Evolutionary conservation across 441 rosid genomes (phyloP).

Genomic region (Croton laevigatus): DNA sequence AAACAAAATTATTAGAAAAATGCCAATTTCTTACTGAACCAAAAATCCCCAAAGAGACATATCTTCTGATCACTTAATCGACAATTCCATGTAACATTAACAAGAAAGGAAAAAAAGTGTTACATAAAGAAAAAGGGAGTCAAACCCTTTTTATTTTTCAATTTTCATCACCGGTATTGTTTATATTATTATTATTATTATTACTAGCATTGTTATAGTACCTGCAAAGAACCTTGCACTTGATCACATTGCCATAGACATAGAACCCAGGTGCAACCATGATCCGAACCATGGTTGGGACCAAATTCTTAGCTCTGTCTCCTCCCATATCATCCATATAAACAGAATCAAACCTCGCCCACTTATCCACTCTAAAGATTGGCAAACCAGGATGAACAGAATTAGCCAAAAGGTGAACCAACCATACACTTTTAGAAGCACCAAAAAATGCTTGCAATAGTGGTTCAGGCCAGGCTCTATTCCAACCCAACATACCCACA

Average conservation of each 20-base stretch:
- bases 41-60: constrained; percentile 8
- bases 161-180: constrained; percentile 9
- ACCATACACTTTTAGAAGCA: constrained; percentile 86
- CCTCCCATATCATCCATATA: constrained; percentile 93
- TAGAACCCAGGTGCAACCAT: constrained; percentile 98
- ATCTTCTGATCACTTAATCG: not conserved
- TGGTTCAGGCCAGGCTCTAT: constrained; percentile 92
- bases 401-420: constrained; percentile 83
- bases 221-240: constrained; percentile 89
- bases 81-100: constrained; percentile 11
- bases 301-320: constrained; percentile 53
- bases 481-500: constrained; percentile 87
- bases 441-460: constrained; percentile 72
- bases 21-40: constrained; percentile 41
- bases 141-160: constrained; percentile 25
- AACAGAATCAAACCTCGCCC: constrained; percentile 54
- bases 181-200: not conserved
- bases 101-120: constrained; percentile 9
- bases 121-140: constrained; percentile 26
- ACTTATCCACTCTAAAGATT: constrained; percentile 69
- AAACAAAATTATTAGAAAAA: constrained; percentile 28
- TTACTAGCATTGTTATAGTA: constrained; percentile 24
- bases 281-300: constrained; percentile 53
- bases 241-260: constrained; percentile 72
- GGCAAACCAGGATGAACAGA: constrained; percentile 78